Evolutionary conservation across 495 filamentous ascomycete genomes (phyloP).

Genomic region (Hypoxylon perforatum): DNA sequence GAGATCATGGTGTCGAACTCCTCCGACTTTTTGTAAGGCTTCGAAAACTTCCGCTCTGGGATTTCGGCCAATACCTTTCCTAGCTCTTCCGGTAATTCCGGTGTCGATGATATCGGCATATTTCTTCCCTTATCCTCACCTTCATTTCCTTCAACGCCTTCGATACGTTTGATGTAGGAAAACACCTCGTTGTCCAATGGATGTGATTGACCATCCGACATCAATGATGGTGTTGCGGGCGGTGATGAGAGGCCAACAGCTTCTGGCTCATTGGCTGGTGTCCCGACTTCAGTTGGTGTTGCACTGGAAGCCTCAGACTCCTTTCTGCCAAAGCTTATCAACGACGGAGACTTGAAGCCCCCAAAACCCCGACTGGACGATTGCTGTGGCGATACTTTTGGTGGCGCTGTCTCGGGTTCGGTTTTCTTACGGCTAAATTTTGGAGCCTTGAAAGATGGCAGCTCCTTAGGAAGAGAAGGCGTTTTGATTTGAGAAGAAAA

Average conservation of each 20-base stretch:
- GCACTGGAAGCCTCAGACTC: conserved; percentile 1
- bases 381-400: conserved; percentile 2
- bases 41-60: conserved; percentile 22
- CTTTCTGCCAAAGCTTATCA: conserved; percentile 25
- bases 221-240: conserved; percentile 18
- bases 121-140: background rate
- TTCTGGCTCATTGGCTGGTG: conserved; percentile 1
- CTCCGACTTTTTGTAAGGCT: conserved; percentile 8
- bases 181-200: conserved; percentile 21
- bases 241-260: conserved; percentile 1
- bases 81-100: conserved; percentile 16
- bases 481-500: conserved; percentile 20
- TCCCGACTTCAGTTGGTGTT: conserved; percentile 24
- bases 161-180: conserved; percentile 32
- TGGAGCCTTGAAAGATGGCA: conserved; percentile 23
- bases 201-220: conserved; percentile 6
- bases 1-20: conserved; percentile 48
- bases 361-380: conserved; percentile 14
- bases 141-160: background rate
- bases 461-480: conserved; percentile 24
- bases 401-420: conserved; percentile 3
- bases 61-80: conserved; percentile 33
- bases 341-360: conserved; percentile 28
- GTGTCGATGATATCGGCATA: background rate
- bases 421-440: conserved; percentile 28